Evolutionary conservation across 2,329 filamentous ascomycete genomes (phyloP), one percentile per base, ranked within the genome.

Genomic region (Colletotrichum sp.): DNA sequence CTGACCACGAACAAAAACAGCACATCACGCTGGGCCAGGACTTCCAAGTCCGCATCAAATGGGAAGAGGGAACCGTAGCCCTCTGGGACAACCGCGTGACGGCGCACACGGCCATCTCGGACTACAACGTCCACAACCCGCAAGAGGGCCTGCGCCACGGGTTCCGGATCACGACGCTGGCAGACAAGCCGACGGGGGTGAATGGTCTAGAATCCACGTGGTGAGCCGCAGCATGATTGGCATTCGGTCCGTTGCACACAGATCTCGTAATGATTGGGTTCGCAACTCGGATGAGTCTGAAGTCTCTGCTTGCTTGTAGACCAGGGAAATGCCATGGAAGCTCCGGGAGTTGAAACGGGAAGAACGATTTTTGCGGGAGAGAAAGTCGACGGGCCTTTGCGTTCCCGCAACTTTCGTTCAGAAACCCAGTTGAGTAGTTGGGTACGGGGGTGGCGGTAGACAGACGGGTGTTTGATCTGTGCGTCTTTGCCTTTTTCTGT

Each of bases 31-130:
- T 83, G 63, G 88, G 88, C 34, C 93, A 93, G 57, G 94, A 96
- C 82, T 87, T 93, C 75, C 93, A 95, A 79, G 93, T 91, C 7
- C 89, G 93, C 21, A 92, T 93, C 80, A 88, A 90, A 78, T 94
- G 93, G 92, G 87, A 88, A 59, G 89, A 91, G 77, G 89, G 90
- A 57, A 93, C 93, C 73, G 90, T 95, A 3, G 92, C 92, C 0
- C 88, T 94, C 74, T 94, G 93, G 92, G 92, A 94, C 80, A 94
- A 94, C 78, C 86, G 92, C 21, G 89, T 91, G 9, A 86, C 85
- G 9, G 83, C 84, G 5, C 85, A 87, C 78, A 87, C 86, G n/a
- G 85, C 85, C 44, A 87, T 87, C 71, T 84, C 84, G 3, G 86
- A 88, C 78, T 88, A 87, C 66, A 83, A 87, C 66, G 85, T 87